Conservation (phyloP, 1,139 yeast genomes). For the Taphrina sp. region DNA sequence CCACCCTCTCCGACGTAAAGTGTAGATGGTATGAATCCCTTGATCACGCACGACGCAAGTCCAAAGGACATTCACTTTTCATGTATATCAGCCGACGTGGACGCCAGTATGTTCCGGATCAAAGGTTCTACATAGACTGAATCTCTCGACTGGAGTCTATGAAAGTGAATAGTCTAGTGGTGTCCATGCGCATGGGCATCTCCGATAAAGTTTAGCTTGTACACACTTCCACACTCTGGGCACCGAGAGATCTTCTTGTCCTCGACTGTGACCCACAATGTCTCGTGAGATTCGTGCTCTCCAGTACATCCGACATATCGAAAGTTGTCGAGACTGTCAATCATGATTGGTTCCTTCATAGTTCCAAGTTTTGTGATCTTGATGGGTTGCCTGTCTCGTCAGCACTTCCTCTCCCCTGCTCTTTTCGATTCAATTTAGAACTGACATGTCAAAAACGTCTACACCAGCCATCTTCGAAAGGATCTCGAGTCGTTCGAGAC, state of each 20-base stretch:
- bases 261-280: constrained; percentile 84
- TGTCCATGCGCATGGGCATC: constrained; percentile 55
- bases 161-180: constrained; percentile 29
- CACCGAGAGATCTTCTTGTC: constrained; percentile 85
- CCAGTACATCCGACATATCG: constrained; percentile 99
- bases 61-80: too few species aligned
- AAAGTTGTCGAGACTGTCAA: constrained; percentile 87
- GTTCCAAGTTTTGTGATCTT: constrained; percentile 56
- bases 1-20: too few species aligned
- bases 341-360: constrained; percentile 76
- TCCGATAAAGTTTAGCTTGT: constrained; percentile 85
- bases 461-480: constrained; percentile 95
- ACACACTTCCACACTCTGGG: constrained; percentile 98
- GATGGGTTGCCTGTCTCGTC: constrained; percentile 25
- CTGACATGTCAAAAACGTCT: constrained; percentile 77
- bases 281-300: constrained; percentile 83
- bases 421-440: constrained; percentile 86
- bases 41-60: too few species aligned
- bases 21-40: too few species aligned
- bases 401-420: constrained; percentile 40
- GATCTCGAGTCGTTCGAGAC: constrained; percentile 94
- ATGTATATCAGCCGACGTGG: too few species aligned
- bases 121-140: too few species aligned
- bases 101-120: too few species aligned
- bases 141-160: too few species aligned